Base-by-base conservation (phyloP, 148 eudicot genomes). In the Fallopia convolvulus region DNA sequence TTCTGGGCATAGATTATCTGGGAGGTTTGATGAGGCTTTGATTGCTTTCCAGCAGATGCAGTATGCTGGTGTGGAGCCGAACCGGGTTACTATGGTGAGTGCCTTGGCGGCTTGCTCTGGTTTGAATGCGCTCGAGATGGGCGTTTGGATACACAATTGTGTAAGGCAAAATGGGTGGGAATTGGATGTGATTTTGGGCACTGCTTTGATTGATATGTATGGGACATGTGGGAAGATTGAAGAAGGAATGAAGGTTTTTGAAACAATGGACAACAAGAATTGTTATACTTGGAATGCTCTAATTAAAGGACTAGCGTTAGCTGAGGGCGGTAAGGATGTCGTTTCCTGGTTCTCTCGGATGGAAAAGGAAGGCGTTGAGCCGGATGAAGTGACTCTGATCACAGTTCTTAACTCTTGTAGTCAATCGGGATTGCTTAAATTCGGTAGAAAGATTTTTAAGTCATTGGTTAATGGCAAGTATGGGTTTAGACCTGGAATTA, bases 321-420 rank as follows among this genome's bases (percentile, higher is more conserved):
- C 84, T 33, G 89, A 91, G 8, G 63, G 71, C 13, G 86, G 89
- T 15, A 77, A 74, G 0, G 90, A 87, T 66, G 94, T 90, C 21
- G 50, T 90, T 30, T 39, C 8, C 18, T 50, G 81, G 23, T 88
- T 87, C 76, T 77, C 78, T 2, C 79, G 82, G 11, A 88, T 90
- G 94, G 79, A 85, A 6, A 81, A 80, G 6, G 79, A 80, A 48
- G 90, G 89, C 6, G 42, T 87, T 53, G 75, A 77, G 44, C 88
- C 88, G 26, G 91, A 90, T 80, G 88, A 85, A 79, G 88, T 84
- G 41, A 81, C 84, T 36, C 88, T 87, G 70, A 77, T 88, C 41
- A 83, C 89, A 6, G 87, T 88, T 17, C 80, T 90, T 71, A 87
- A 86, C 71, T 88, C 94, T 72, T 90, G 94, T 60, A 83, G 90